Evolutionary conservation across 257 asterid genomes (phyloP).

Genomic region (Nemophila menziesii): DNA sequence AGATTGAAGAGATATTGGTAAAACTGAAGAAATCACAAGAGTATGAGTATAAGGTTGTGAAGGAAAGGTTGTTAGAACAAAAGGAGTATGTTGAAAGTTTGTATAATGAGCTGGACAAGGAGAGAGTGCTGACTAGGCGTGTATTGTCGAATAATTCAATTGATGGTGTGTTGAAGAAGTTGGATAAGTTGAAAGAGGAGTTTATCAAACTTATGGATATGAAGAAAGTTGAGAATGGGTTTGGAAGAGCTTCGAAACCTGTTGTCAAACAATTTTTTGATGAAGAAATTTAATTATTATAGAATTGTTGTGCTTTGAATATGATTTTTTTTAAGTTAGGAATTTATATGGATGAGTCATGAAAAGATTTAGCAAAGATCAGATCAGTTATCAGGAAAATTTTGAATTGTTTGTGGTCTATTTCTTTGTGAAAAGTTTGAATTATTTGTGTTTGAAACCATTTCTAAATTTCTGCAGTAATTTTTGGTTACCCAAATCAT

Average conservation of each 20-base stretch:
- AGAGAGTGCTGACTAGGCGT: conserved; percentile 26
- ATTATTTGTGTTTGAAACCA: too few species aligned
- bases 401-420: too few species aligned
- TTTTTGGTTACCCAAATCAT: too few species aligned
- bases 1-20: conserved; percentile 32
- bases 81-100: conserved; percentile 37
- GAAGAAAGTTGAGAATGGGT: conserved; percentile 56
- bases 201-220: conserved; percentile 39
- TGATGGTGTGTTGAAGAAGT: conserved; percentile 24
- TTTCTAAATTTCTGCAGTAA: too few species aligned
- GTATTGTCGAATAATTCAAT: conserved; percentile 23
- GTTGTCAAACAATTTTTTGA: conserved; percentile 44
- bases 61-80: conserved; percentile 39
- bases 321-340: too few species aligned
- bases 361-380: too few species aligned
- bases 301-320: too few species aligned
- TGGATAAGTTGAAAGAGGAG: conserved; percentile 39
- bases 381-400: too few species aligned
- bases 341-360: too few species aligned
- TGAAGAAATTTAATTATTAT: conserved; percentile 24
- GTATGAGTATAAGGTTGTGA: conserved; percentile 43
- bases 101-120: conserved; percentile 38
- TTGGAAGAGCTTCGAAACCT: conserved; percentile 45
- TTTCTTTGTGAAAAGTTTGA: too few species aligned
- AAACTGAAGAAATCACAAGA: conserved; percentile 44